Base-by-base conservation (phyloP, 208 protist species). In the Leptomonas pyrrhocoris region DNA sequence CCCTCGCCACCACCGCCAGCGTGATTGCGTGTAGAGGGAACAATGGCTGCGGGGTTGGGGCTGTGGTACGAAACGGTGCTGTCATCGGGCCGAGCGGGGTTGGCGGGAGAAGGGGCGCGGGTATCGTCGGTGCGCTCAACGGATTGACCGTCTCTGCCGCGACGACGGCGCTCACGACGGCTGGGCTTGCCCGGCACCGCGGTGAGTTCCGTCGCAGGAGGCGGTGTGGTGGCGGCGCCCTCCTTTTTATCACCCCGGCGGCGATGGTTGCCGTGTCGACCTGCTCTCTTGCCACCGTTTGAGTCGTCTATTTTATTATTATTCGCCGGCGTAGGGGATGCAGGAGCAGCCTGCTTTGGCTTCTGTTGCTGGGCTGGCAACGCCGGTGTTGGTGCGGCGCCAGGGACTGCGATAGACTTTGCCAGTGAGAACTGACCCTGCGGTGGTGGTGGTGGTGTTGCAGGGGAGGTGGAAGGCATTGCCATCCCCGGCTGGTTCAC, bases 221-320 rank as follows among this genome's bases (percentile, higher is more conserved):
- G 53, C 15, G 43, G 18, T 18, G 34, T 23, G 2, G 61, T 16
- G 8, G 49, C 18, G 8, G 15, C 42, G 31, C 8, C 50, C 15
- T 60, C 57, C 0, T 16, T 36, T 13, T 46, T 48, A 0, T 61
- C 40, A 15, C 45, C 42, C 40, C 42, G 59, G n/a, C 53, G 61
- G 30, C 54, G 70, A 4, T 51, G 55, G 16, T 68, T 75, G 61
- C 27, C 70, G 18, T 42, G 43, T 27, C 53, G 55, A 23, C 61
- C 62, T 36, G 21, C 61, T 18, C 30, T 42, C 0, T 56, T 58
- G 27, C 25, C 63, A 0, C 18, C 13, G 50, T 57, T 54, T 28
- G 30, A 42, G 60, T n/a, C 34, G 27, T 55, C n/a, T n/a, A n/a
- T n/a, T n/a, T n/a, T n/a, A 4, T 13, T 46, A 3, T 53, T 55